Percentiles rank a stretch among this genome's conserved stretches.
Evolutionary conservation across 805 yeast species (phyloP).

Genomic region (Dipodascopsis tothii): DNA sequence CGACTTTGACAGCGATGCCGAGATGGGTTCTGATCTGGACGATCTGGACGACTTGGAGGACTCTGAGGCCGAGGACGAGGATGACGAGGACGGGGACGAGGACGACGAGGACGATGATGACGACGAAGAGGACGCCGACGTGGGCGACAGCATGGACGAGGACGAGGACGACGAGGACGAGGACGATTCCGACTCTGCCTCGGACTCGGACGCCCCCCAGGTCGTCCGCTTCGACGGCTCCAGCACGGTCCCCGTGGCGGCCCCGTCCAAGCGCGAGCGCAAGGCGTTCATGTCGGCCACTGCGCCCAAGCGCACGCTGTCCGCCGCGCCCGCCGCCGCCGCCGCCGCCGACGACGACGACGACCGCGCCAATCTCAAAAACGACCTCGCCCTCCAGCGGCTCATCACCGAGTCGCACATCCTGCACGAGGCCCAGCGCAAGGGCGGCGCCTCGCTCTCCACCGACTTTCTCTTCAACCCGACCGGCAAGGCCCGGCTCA

Average conservation of each 20-base stretch:
- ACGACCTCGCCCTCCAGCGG: conserved; percentile 62
- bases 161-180: neutral
- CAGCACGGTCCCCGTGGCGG: conserved; percentile 17
- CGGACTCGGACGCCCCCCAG: conserved; percentile 29
- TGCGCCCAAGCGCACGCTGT: conserved; percentile 29
- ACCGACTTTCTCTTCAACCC: conserved; percentile 29
- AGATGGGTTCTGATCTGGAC: too few relatives aligned
- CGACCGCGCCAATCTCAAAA: conserved; percentile 46
- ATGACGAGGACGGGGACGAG: too few relatives aligned
- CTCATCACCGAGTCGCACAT: conserved; percentile 64
- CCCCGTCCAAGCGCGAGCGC: conserved; percentile 24
- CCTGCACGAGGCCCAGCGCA: conserved; percentile 30
- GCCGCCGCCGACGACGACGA: conserved; percentile 26
- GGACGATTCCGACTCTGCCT: too few relatives aligned
- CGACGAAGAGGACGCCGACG: conserved; percentile 2
- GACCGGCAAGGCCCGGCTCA: conserved; percentile 34
- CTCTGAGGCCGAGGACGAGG: too few relatives aligned
- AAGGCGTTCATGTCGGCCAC: conserved; percentile 28
- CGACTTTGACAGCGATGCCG: too few relatives aligned
- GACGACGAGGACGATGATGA: too few relatives aligned
- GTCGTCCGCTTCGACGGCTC: conserved; percentile 32
- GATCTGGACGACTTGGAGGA: too few relatives aligned
- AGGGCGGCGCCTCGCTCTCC: conserved; percentile 3
- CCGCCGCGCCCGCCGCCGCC: conserved; percentile 25
- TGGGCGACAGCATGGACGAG: neutral